Conservation (phyloP, 1,284 basidiomycete genomes). For the Volvariella surrecta region DNA sequence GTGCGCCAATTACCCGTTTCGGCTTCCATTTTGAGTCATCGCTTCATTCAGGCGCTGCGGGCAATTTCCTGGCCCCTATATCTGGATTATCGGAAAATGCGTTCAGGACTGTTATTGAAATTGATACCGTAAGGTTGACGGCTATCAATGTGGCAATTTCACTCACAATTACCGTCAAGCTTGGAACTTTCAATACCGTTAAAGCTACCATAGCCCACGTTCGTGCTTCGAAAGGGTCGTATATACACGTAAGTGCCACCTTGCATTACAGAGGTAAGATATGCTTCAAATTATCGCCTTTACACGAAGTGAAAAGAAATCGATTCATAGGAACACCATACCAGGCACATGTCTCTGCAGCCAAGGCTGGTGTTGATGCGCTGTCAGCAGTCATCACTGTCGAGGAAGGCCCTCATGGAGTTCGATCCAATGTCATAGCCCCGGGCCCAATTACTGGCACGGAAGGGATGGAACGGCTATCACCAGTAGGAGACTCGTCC, state of each 20-base stretch:
- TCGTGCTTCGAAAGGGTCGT: constrained; percentile 68
- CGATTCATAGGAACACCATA: constrained; percentile 67
- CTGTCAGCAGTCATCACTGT: constrained; percentile 80
- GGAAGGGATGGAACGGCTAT: constrained; percentile 76
- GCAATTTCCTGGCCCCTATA: constrained; percentile 85
- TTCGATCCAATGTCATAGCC: constrained; percentile 88
- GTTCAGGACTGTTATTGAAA: constrained; percentile 91
- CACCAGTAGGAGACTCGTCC: constrained; percentile 23
- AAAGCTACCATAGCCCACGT: constrained; percentile 81
- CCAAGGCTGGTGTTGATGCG: constrained; percentile 93
- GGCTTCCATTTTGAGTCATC: constrained; percentile 1
- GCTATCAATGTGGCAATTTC: constrained; percentile 1
- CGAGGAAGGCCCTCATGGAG: constrained; percentile 91
- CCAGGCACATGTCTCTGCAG: constrained; percentile 90
- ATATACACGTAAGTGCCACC: constrained; percentile 89
- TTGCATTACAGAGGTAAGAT: constrained; percentile 76
- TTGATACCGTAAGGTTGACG: constrained; percentile 65
- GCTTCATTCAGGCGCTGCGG: constrained; percentile 61
- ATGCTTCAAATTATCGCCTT: constrained; percentile 8
- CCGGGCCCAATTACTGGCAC: constrained; percentile 84
- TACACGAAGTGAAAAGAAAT: neutral
- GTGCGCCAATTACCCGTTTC: constrained; percentile 29
- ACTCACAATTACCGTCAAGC: constrained; percentile 26
- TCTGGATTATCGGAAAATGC: constrained; percentile 77
- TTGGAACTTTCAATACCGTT: constrained; percentile 92